A percentile compares a stretch with the other conserved stretches of the same genome.
Evolutionary conservation across 1,284 basidiomycete species (phyloP).

Genomic region (Peniophora sp.): DNA sequence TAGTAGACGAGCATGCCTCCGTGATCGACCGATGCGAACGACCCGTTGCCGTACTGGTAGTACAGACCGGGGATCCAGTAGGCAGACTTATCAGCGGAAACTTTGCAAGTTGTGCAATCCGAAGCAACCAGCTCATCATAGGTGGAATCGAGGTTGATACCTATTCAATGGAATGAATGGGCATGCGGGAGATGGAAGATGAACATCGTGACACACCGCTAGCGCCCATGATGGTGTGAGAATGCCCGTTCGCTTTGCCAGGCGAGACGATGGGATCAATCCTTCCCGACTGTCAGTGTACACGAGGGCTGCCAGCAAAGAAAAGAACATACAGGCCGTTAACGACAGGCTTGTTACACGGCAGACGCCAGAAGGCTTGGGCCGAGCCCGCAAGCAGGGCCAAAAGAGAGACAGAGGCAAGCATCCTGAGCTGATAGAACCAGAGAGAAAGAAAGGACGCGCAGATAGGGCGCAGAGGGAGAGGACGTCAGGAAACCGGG

Average conservation of each 20-base stretch:
- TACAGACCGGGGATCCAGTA: conserved; percentile 11
- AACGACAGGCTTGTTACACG: conserved; percentile 17
- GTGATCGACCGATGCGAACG: conserved; percentile 6
- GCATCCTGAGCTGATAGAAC: not conserved
- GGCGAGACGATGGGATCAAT: conserved; percentile 22
- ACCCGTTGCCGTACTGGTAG: conserved; percentile 5
- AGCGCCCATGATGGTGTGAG: conserved; percentile 21
- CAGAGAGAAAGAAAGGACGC: not conserved
- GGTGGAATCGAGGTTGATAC: conserved; percentile 6
- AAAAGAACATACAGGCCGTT: conserved; percentile 9
- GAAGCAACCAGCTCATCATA: conserved; percentile 7
- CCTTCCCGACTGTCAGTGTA: conserved; percentile 15
- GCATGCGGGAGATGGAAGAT: not conserved
- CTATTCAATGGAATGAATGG: not conserved
- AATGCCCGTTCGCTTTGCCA: conserved; percentile 16
- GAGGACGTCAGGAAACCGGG: not conserved
- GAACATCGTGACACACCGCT: conserved; percentile 5
- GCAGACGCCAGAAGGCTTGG: conserved; percentile 18
- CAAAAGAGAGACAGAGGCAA: not conserved
- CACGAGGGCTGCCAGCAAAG: conserved; percentile 1
- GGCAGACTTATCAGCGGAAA: conserved; percentile 9
- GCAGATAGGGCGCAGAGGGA: not conserved
- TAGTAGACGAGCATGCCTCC: conserved; percentile 18
- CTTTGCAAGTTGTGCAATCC: conserved; percentile 9
- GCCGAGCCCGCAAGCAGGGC: conserved; percentile 3